Evolutionary conservation across 2,329 filamentous ascomycete genomes (phyloP).

Genomic region (Amauroascus niger): DNA sequence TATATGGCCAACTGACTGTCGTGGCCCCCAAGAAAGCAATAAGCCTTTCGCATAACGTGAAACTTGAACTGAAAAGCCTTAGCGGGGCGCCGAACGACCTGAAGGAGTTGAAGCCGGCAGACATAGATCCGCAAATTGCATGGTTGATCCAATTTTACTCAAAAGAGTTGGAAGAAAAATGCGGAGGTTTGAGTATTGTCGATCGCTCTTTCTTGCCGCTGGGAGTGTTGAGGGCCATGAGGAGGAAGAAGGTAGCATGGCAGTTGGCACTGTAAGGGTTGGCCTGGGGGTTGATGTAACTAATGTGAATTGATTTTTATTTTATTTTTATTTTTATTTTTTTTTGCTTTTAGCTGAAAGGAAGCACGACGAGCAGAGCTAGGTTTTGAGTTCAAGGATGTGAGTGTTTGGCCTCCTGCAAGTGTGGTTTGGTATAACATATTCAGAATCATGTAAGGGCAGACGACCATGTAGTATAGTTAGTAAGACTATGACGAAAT

Average conservation of each 20-base stretch:
- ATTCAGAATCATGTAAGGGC: too few species aligned
- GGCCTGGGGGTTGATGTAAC: too few species aligned
- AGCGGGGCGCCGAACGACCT: neutral
- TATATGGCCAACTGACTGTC: slow-evolving; percentile 23
- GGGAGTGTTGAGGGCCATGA: slow-evolving; percentile 34
- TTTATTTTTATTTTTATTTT: too few species aligned
- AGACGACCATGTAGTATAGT: too few species aligned
- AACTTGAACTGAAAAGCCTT: neutral
- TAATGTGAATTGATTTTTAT: too few species aligned
- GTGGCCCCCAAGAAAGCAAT: slow-evolving; percentile 21
- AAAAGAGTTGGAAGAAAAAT: slow-evolving; percentile 27
- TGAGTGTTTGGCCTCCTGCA: too few species aligned
- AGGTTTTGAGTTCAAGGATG: too few species aligned
- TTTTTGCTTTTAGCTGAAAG: too few species aligned
- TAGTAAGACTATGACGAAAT: too few species aligned
- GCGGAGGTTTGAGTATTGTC: slow-evolving; percentile 32
- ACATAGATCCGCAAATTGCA: slow-evolving; percentile 22
- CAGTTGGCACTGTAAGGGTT: slow-evolving; percentile 32
- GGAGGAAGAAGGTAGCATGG: slow-evolving; percentile 35
- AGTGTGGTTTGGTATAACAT: too few species aligned
- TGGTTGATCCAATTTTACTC: slow-evolving; percentile 33
- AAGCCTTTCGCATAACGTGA: slow-evolving; percentile 16
- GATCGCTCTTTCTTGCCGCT: slow-evolving; percentile 34
- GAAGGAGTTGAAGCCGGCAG: slow-evolving; percentile 18
- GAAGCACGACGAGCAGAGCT: too few species aligned